These are phyloP conservation scores for Larix kaempferi DNA, from an alignment of 75 land plant genomes.

Conservation along the genomic window DNA sequence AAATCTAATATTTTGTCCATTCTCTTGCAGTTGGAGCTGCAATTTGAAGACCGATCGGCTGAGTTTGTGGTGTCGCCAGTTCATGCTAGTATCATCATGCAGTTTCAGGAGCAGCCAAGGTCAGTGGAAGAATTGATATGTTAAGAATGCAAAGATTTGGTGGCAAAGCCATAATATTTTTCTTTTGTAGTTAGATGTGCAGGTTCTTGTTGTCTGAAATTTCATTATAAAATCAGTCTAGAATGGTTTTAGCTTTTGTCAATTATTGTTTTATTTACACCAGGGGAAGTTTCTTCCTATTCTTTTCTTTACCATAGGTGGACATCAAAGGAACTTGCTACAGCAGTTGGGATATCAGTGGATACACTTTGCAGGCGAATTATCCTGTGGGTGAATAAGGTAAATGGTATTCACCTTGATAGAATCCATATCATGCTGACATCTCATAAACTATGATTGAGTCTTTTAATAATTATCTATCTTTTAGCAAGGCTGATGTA, in stretches of 20 bases:
- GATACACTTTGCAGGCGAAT: constrained; percentile 71
- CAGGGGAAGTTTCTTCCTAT: background rate
- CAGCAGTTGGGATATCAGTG: constrained; percentile 74
- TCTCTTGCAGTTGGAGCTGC: constrained; percentile 71
- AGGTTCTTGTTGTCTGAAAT: background rate
- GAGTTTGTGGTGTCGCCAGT: constrained; percentile 83
- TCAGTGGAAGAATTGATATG: constrained; percentile 13
- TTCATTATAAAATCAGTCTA: constrained; percentile 1
- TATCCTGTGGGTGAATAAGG: constrained; percentile 95
- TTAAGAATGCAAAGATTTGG: background rate
- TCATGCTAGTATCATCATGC: constrained; percentile 90
- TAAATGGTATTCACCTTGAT: constrained; percentile 12
- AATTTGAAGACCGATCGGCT: constrained; percentile 79
- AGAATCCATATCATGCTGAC: too few species aligned
- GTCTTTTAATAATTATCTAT: too few species aligned
- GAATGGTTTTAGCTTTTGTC: background rate
- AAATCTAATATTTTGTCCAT: background rate
- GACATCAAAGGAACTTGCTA: constrained; percentile 81
- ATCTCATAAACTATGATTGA: too few species aligned
- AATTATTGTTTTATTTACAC: background rate
- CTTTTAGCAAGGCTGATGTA: too few species aligned
- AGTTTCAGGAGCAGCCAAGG: constrained; percentile 81
- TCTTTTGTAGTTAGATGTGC: background rate
- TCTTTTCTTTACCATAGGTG: constrained; percentile 47
- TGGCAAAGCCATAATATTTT: background rate